Evolutionary conservation across 2,329 filamentous ascomycete species (phyloP), one percentile per base, ranked within the genome.

Genomic region (Microsporum ferrugineum): DNA sequence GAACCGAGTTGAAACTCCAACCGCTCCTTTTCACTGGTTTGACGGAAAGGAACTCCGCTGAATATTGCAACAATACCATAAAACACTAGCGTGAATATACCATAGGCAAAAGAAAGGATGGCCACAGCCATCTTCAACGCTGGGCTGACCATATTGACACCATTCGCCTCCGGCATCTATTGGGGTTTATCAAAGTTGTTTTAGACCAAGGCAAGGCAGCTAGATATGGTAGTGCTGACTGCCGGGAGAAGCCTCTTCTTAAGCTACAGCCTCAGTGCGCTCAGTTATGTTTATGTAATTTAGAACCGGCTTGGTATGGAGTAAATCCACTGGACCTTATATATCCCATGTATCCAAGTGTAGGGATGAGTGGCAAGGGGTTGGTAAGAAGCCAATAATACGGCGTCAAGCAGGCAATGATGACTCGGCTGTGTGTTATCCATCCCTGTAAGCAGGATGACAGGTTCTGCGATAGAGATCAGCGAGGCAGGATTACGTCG

Each of bases 1-100:
- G 65, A 27, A 78, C 76, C 75, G 41, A 77, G 63, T 61, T 74
- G 67, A 56, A 77, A 65, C 65, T 77, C 74, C 49, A 75, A 62
- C 2, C 66, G 68, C 62, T 77, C 73, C 55, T 75, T 72, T 61
- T 77, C 75, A 0, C 71, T 72, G 4, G 70, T 62, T 47, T 67
- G 65, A 33, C 65, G 71, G 65, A 78, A 77, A 60, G 73, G 75
- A 12, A 67, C 65, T 2, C 76, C 76, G 38, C 63, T 67, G 41
- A 39, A 63, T 1, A 75, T 64, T 56, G 72, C 69, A 14, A 70
- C 60, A 5, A 68, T 31, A 5, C 65, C 67, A 58, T 74, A 77
- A 2, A 71, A 56, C 36, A 71, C 29, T 61, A 75, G 62, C 8
- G 69, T 72, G 57, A 74, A 71, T 4, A 76, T 29, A 3, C 74